Percentiles rank a stretch among this genome's conserved stretches.
These are phyloP conservation scores for Haplosporangium sp. DNA, from an alignment of 371 early-diverging fungal genomes.

Conservation along the genomic window DNA sequence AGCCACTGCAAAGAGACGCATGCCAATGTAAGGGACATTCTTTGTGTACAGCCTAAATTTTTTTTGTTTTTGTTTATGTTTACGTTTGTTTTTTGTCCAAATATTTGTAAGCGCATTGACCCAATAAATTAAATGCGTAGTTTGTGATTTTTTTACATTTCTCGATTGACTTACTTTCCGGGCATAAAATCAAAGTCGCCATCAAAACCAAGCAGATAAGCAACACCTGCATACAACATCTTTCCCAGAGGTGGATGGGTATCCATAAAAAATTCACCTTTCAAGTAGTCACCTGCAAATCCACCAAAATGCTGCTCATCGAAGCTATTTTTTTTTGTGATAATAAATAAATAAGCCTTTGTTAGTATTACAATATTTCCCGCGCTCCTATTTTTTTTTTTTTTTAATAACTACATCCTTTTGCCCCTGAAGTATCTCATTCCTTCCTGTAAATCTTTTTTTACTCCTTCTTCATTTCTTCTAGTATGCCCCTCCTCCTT, in stretches of 20 bases:
- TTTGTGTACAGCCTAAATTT: constrained; percentile 21
- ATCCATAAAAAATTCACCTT: constrained; percentile 96
- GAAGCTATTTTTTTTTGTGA: constrained; percentile 13
- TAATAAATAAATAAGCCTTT: background rate
- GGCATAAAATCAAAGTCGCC: constrained; percentile 93
- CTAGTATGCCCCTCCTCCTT: background rate
- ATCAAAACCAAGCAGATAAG: constrained; percentile 88
- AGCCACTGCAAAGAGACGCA: constrained; percentile 87
- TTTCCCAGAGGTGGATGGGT: constrained; percentile 99
- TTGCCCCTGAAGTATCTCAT: background rate
- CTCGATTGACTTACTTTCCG: constrained; percentile 58
- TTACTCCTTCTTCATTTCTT: too few species aligned
- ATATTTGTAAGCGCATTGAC: too few species aligned
- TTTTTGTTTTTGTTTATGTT: too few species aligned
- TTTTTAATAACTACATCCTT: background rate
- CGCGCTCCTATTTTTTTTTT: constrained; percentile 20
- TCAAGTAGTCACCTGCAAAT: constrained; percentile 75
- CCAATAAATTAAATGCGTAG: too few species aligned
- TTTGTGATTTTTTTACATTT: background rate
- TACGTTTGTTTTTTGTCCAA: too few species aligned
- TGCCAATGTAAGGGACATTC: constrained; percentile 40
- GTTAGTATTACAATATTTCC: constrained; percentile 44
- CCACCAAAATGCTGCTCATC: constrained; percentile 45
- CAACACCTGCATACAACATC: constrained; percentile 94
- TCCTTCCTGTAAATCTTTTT: too few species aligned